These are phyloP conservation scores for Myriosclerotinia curreyana DNA, from an alignment of 2,329 filamentous ascomycete genomes.

Conservation along the genomic window DNA sequence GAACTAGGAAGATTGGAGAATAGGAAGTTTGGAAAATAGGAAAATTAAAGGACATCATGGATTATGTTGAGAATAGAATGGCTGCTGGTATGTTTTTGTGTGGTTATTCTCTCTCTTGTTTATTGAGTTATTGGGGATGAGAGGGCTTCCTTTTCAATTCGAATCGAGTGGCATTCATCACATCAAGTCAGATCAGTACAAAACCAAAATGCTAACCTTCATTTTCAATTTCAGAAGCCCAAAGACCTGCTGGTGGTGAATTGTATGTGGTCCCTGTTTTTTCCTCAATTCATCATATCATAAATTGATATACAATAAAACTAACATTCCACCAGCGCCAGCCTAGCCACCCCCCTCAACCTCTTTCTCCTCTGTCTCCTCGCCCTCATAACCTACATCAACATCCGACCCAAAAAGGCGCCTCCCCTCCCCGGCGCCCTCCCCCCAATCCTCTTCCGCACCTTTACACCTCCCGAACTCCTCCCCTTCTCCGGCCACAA, in stretches of 20 bases:
- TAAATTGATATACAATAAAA: neutral
- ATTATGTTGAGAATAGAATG: conserved; percentile 41
- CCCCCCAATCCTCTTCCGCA: conserved; percentile 45
- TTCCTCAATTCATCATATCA: neutral
- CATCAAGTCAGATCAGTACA: neutral
- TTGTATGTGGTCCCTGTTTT: conserved; percentile 32
- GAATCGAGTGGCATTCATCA: neutral
- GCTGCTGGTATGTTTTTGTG: conserved; percentile 30
- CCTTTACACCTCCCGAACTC: conserved; percentile 53
- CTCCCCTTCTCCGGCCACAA: conserved; percentile 78
- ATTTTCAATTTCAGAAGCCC: conserved; percentile 36
- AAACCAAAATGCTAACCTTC: conserved; percentile 15
- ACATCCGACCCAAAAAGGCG: conserved; percentile 47
- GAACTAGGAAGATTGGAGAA: no score
- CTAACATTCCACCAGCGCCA: conserved; percentile 26
- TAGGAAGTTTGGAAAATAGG: no score
- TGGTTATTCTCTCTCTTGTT: neutral
- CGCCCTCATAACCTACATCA: conserved; percentile 56
- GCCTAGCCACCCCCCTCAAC: conserved; percentile 57
- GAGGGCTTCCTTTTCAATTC: neutral
- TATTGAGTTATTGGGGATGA: neutral
- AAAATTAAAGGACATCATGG: conserved; percentile 28
- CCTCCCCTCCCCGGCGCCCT: conserved; percentile 34
- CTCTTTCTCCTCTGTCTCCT: conserved; percentile 55
- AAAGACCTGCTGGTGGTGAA: conserved; percentile 32